Percentiles rank a stretch among this genome's conserved stretches.
These are phyloP conservation scores for Vitis riparia DNA, from an alignment of 164 flowering plant species.

Conservation along the genomic window DNA sequence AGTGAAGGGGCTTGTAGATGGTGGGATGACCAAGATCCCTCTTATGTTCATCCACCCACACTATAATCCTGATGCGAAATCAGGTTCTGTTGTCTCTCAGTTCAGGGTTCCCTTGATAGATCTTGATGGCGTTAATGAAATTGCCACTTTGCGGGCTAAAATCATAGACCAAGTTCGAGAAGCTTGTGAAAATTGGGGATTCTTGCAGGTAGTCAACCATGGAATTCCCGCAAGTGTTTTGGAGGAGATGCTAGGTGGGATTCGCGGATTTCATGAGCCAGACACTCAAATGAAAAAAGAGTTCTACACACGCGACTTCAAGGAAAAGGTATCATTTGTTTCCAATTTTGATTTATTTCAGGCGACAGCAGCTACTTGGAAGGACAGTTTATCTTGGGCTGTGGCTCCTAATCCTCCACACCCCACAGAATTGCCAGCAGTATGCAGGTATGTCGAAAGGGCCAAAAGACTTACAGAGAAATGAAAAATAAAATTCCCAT, in stretches of 20 bases:
- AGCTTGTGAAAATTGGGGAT: conserved; percentile 42
- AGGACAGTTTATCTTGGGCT: conserved; percentile 24
- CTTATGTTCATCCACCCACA: too few relatives aligned
- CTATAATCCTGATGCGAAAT: not conserved
- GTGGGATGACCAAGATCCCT: conserved; percentile 16
- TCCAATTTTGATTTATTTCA: conserved; percentile 27
- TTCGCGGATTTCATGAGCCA: conserved; percentile 31
- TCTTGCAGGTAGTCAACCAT: conserved; percentile 51
- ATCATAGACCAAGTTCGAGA: conserved; percentile 22
- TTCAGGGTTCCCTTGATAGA: conserved; percentile 30
- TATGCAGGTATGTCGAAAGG: conserved; percentile 22
- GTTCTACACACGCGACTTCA: conserved; percentile 27
- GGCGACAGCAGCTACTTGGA: conserved; percentile 35
- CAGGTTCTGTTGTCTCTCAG: not conserved
- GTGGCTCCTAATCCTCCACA: conserved; percentile 27
- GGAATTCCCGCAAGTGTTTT: conserved; percentile 28
- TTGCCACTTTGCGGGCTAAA: conserved; percentile 6
- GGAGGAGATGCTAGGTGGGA: conserved; percentile 34
- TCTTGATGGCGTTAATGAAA: conserved; percentile 16
- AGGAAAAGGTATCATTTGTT: conserved; percentile 13
- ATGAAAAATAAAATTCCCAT: too few relatives aligned
- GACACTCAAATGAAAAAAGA: conserved; percentile 28
- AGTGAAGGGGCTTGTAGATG: conserved; percentile 50
- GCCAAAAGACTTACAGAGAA: too few relatives aligned
- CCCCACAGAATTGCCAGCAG: conserved; percentile 21